These are phyloP conservation scores for Penicillium frequentans DNA, from an alignment of 2,329 filamentous ascomycete species.

Conservation along the genomic window DNA sequence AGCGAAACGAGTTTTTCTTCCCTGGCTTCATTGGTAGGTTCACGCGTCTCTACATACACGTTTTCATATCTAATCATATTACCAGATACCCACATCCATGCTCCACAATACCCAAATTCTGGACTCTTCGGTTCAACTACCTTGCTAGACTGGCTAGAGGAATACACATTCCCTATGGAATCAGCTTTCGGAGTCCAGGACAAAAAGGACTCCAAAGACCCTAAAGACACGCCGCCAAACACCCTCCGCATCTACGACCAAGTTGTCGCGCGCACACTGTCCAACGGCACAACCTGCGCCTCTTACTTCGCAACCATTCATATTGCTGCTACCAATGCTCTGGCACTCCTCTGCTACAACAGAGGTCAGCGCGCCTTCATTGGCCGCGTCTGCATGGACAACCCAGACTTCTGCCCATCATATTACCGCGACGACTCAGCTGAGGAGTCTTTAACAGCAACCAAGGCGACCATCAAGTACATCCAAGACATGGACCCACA, in stretches of 20 bases:
- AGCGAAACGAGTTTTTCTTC: conserved; percentile 47
- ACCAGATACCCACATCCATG: conserved; percentile 90
- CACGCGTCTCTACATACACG: neutral
- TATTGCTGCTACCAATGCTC: conserved; percentile 80
- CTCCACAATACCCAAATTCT: conserved; percentile 89
- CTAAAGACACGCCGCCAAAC: conserved; percentile 22
- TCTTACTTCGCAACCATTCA: conserved; percentile 94
- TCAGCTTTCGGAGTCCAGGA: conserved; percentile 59
- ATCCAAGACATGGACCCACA: conserved; percentile 67
- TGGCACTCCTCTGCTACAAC: conserved; percentile 75
- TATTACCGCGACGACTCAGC: conserved; percentile 76
- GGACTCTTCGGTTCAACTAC: conserved; percentile 94
- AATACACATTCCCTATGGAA: conserved; percentile 93
- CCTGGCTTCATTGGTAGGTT: conserved; percentile 49
- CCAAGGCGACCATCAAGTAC: conserved; percentile 63
- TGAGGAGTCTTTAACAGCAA: conserved; percentile 57
- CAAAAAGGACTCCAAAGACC: conserved; percentile 9
- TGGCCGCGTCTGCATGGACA: conserved; percentile 92
- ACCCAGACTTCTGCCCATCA: conserved; percentile 61
- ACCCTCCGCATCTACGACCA: conserved; percentile 66
- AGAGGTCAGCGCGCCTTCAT: conserved; percentile 87
- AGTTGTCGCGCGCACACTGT: conserved; percentile 75
- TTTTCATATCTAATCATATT: neutral
- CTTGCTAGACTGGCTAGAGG: conserved; percentile 88
- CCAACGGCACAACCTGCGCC: conserved; percentile 89